Base-by-base conservation (phyloP, 768 basidiomycete genomes). In the Podaxis carcinomalis region DNA sequence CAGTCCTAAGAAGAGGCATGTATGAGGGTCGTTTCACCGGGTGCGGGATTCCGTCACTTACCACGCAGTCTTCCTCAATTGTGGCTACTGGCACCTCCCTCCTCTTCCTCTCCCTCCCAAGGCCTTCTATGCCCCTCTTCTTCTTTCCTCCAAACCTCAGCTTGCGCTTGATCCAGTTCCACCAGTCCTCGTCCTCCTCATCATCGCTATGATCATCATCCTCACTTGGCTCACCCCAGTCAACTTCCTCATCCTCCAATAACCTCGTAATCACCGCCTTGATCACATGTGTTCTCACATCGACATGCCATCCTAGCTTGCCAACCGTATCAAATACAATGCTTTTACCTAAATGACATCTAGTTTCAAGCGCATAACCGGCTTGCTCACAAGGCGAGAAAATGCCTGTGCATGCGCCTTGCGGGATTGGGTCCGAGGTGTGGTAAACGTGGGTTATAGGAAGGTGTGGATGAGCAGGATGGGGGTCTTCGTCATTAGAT, bases 351-450 rank as follows among this genome's bases (percentile, higher is more conserved):
- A 94, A 79, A 73, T 98, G 96, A 65, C 96, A 98, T 23, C 80
- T 80, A 0, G 89, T 87, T 73, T 95, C 93, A 66, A 95, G 74
- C 1, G 94, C 96, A 70, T 89, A 96, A 1, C 96, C 96, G 0
- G 78, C 93, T 36, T 92, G 81, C 14, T 88, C 85, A 71, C 96
- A 99, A 0, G 82, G 73, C 0, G 90, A 95, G 7, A 82, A 72
- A 4, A 87, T 75, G 35, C 93, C 93, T 0, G 79, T 93, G 69
- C 93, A 95, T 0, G 80, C 74, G 0, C 91, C 92, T 77, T 91
- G 90, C 0, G 96, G 87, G 42, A 98, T 94, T 0, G 95, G 96
- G 72, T 98, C 96, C 1, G 89, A 90, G 1, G 88, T 95, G 71
- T 98, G 93, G 68, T 90, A 97, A 25, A 98, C 78, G 68, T 98